A percentile compares a stretch with the other conserved stretches of the same genome.
These are phyloP conservation scores for Pleurotus pulmonarius DNA, from an alignment of 768 basidiomycete species.

Conservation along the genomic window DNA sequence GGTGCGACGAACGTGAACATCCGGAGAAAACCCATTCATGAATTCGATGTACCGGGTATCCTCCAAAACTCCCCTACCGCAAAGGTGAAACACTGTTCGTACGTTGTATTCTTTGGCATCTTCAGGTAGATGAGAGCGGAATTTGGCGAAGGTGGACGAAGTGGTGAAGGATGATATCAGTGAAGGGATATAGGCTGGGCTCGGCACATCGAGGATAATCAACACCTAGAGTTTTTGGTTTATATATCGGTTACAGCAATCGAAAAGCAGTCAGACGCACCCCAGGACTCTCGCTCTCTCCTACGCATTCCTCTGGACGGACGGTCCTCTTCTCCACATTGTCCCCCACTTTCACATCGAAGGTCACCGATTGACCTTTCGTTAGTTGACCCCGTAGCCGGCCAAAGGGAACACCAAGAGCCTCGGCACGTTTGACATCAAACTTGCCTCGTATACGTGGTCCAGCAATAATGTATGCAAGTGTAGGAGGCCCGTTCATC, in stretches of 20 bases:
- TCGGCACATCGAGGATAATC: slow-evolving; percentile 72
- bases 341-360: slow-evolving; percentile 44
- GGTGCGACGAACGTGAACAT: slow-evolving; percentile 51
- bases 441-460: slow-evolving; percentile 67
- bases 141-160: slow-evolving; percentile 44
- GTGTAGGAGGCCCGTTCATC: slow-evolving; percentile 25
- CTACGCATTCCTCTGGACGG: slow-evolving; percentile 57
- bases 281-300: slow-evolving; percentile 45
- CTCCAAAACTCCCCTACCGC: slow-evolving; percentile 67
- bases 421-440: slow-evolving; percentile 57
- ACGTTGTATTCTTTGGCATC: slow-evolving; percentile 40
- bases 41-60: slow-evolving; percentile 68
- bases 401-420: slow-evolving; percentile 60
- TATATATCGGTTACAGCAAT: not conserved
- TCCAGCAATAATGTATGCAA: slow-evolving; percentile 50
- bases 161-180: slow-evolving; percentile 44
- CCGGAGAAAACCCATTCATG: slow-evolving; percentile 61
- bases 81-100: slow-evolving; percentile 64
- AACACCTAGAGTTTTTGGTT: slow-evolving; percentile 38
- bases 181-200: slow-evolving; percentile 48
- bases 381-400: slow-evolving; percentile 57
- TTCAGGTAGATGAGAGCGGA: slow-evolving; percentile 39
- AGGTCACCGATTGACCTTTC: slow-evolving; percentile 59
- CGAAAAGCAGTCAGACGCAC: slow-evolving; percentile 24
- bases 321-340: slow-evolving; percentile 42